A percentile compares a stretch with the other conserved stretches of the same genome.
These are phyloP conservation scores for Blastobotrys serpentis DNA, from an alignment of 1,139 yeast species.

Conservation along the genomic window DNA sequence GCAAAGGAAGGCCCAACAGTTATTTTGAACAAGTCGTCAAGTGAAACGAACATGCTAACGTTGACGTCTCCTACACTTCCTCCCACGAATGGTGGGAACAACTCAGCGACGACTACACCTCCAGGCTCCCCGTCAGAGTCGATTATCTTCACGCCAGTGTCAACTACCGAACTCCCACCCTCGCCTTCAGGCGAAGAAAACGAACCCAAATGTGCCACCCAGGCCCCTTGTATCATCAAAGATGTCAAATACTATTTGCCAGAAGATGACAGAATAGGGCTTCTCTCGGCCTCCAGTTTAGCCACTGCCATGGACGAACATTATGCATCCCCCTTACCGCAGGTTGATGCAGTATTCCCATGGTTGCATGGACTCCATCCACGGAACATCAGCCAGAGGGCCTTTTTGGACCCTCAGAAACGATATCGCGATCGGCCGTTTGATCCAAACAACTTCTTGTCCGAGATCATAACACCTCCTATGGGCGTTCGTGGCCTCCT, in stretches of 20 bases:
- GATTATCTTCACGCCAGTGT: neutral
- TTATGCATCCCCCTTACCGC: constrained; percentile 56
- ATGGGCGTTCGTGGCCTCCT: constrained; percentile 32
- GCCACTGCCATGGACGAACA: constrained; percentile 34
- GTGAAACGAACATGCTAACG: constrained; percentile 7
- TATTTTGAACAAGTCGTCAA: neutral
- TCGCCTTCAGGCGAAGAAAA: constrained; percentile 3
- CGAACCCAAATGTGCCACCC: constrained; percentile 4
- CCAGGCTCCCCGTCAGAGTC: constrained; percentile 7
- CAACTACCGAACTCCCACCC: constrained; percentile 10
- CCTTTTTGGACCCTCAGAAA: constrained; percentile 33
- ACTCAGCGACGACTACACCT: constrained; percentile 7
- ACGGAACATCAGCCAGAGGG: constrained; percentile 36
- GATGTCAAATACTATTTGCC: constrained; percentile 1
- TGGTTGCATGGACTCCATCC: constrained; percentile 74
- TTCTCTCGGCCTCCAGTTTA: constrained; percentile 32
- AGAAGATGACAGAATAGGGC: constrained; percentile 14
- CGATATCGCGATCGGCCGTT: constrained; percentile 23
- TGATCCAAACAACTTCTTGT: neutral
- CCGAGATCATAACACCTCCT: constrained; percentile 23
- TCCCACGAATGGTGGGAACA: neutral
- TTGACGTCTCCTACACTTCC: constrained; percentile 3
- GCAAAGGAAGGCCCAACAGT: constrained; percentile 4
- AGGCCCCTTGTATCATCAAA: constrained; percentile 10
- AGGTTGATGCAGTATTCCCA: constrained; percentile 71